These are phyloP conservation scores for Metschnikowia similis DNA, from an alignment of 805 yeast species.

Conservation along the genomic window DNA sequence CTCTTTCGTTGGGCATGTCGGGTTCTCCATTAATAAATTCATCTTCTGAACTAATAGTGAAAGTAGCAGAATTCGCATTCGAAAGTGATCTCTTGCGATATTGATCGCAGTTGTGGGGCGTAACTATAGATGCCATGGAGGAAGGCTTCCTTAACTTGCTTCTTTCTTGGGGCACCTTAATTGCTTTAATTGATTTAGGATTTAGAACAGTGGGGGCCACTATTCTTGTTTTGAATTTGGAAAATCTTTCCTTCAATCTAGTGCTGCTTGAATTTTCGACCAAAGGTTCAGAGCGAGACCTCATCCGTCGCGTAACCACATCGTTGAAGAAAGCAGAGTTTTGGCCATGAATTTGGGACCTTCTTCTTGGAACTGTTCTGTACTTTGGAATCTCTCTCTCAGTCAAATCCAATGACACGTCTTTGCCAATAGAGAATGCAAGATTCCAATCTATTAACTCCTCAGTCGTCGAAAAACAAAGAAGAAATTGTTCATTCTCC, in stretches of 20 bases:
- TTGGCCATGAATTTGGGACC: conserved; percentile 40
- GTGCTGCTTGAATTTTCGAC: conserved; percentile 6
- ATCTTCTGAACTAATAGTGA: not conserved
- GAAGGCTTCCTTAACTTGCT: not conserved
- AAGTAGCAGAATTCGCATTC: not conserved
- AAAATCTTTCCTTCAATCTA: conserved; percentile 6
- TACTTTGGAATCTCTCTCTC: conserved; percentile 70
- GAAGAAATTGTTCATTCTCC: conserved; percentile 76
- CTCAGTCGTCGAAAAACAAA: conserved; percentile 58
- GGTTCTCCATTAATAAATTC: not conserved
- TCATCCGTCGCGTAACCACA: conserved; percentile 6
- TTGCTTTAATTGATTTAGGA: not conserved
- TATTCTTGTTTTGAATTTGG: conserved; percentile 6
- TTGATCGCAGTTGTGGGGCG: not conserved
- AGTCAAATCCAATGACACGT: conserved; percentile 71
- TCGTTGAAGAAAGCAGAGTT: conserved; percentile 6
- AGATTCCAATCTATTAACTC: conserved; percentile 78
- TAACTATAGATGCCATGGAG: not conserved
- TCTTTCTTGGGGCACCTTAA: not conserved
- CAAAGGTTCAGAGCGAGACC: conserved; percentile 13
- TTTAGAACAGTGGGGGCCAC: not conserved
- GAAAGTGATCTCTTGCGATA: not conserved
- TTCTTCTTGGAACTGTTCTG: conserved; percentile 75
- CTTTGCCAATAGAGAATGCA: conserved; percentile 69
- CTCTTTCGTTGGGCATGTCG: conserved; percentile 7